Evolutionary conservation across 192 early-diverging fungal species (phyloP), one percentile per base, ranked within the genome.

Genomic region (Pilobolus umbonatus): DNA sequence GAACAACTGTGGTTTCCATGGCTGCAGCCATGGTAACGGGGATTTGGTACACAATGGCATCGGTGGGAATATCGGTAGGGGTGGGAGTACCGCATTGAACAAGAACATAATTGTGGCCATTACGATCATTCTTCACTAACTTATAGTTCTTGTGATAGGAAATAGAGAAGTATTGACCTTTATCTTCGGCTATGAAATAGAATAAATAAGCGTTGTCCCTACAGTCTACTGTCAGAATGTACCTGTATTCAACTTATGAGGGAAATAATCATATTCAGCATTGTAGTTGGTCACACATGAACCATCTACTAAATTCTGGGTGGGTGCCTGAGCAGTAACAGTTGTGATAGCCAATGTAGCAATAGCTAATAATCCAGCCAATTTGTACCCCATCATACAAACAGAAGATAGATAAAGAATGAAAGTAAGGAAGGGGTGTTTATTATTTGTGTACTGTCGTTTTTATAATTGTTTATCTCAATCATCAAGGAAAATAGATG

Each of bases 41-140:
- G 9, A 84, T 54, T 3, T 50, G 4, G 32, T 81, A 76, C 12
- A 77, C 36, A 39, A 76, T 75, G 19, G 75, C 74, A 39, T 71
- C 72, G 39, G 45, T 54, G 45, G 76, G 58, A 17, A 77, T 35
- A 31, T 65, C 59, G 19, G 73, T 63, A 25, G 82, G 80, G 6
- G 53, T 38, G 14, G 82, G 78, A 17, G 87, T 85, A 52, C 86
- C 85, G 63, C 85, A 91, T 62, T 87, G 87, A 47, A 82, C 80
- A 34, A 89, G 76, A n/a, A 82, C 76, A 60, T 82, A 88, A 21
- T 68, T 75, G 21, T 76, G 75, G 38, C 78, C 76, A 21, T 72
- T 64, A 14, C 66, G 49, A 17, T 32, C 77, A 69, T 88, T 86
- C 38, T 65, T 72, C 8, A 88, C 71, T 34, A 84, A 59, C 70